Evolutionary conservation across 805 yeast genomes (phyloP).

Genomic region (Wickerhamomyces canadensis): DNA sequence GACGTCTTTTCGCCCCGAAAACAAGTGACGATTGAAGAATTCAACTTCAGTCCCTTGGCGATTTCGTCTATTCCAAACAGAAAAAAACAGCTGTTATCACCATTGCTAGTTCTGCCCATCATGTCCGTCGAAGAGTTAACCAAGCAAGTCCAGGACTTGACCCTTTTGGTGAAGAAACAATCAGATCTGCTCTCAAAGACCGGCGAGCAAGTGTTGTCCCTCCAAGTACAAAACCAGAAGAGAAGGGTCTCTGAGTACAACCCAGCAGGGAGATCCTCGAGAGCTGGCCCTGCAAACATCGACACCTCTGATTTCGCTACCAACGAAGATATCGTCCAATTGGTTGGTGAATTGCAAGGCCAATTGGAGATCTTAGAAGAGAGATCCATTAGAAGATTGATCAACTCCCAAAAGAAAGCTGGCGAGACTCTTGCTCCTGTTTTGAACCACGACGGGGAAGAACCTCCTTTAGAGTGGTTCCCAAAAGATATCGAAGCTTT

Average conservation of each 20-base stretch:
- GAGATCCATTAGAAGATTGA: slow-evolving; percentile 64
- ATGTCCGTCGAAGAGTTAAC: slow-evolving; percentile 23
- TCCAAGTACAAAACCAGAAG: slow-evolving; percentile 56
- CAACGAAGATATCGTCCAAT: slow-evolving; percentile 78
- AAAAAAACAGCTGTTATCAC: no score
- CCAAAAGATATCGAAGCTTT: slow-evolving; percentile 59
- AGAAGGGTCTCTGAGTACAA: slow-evolving; percentile 28
- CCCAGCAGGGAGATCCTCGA: slow-evolving; percentile 9
- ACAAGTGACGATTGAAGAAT: no score
- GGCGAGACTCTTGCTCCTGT: slow-evolving; percentile 56
- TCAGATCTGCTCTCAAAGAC: slow-evolving; percentile 62
- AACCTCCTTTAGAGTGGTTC: slow-evolving; percentile 45
- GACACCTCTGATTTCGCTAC: slow-evolving; percentile 61
- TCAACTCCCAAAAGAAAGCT: slow-evolving; percentile 47
- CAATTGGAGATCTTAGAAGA: slow-evolving; percentile 79
- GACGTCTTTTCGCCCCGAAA: no score
- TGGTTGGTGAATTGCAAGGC: slow-evolving; percentile 86
- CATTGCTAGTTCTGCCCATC: no score
- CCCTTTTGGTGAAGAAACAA: slow-evolving; percentile 57
- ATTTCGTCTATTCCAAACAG: no score
- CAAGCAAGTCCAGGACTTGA: slow-evolving; percentile 44
- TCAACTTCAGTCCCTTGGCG: no score
- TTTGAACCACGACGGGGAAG: slow-evolving; percentile 75
- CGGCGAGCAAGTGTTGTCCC: slow-evolving; percentile 68
- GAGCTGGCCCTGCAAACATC: slow-evolving; percentile 8